Evolutionary conservation across 2,329 filamentous ascomycete genomes (phyloP).

Genomic region (Domatiomyces catenatus): DNA sequence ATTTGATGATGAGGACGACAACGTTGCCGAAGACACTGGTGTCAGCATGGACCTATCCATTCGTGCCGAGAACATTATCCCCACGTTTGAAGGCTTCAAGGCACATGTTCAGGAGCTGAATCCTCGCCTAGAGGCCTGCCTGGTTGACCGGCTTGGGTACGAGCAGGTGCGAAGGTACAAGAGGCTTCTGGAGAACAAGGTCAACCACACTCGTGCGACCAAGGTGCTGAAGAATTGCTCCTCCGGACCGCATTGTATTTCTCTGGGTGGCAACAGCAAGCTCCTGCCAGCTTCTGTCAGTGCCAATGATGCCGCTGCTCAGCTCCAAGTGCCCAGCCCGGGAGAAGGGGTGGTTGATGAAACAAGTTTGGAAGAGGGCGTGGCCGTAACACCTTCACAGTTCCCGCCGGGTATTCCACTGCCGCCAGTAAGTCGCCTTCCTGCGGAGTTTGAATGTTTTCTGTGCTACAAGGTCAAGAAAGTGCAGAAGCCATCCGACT

Average conservation of each 20-base stretch:
- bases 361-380: slow-evolving; percentile 51
- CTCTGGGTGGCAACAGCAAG: slow-evolving; percentile 49
- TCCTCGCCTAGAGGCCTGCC: slow-evolving; percentile 49
- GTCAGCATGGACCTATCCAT: slow-evolving; percentile 44
- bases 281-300: slow-evolving; percentile 41
- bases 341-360: slow-evolving; percentile 48
- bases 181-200: slow-evolving; percentile 51
- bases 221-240: slow-evolving; percentile 40
- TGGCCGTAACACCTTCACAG: slow-evolving; percentile 48
- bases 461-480: slow-evolving; percentile 75
- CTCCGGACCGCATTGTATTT: slow-evolving; percentile 48
- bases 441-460: slow-evolving; percentile 78
- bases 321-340: slow-evolving; percentile 40
- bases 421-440: slow-evolving; percentile 60
- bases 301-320: slow-evolving; percentile 39
- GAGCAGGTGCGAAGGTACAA: slow-evolving; percentile 72
- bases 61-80: slow-evolving; percentile 51
- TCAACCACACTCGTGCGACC: slow-evolving; percentile 53
- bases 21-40: slow-evolving; percentile 22
- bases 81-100: slow-evolving; percentile 62
- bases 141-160: slow-evolving; percentile 67
- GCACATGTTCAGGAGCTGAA: slow-evolving; percentile 59
- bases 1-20: slow-evolving; percentile 30
- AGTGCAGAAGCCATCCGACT: slow-evolving; percentile 82
- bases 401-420: slow-evolving; percentile 70